Evolutionary conservation across 441 rosid genomes (phyloP).

Genomic region (Croton laevigatus): DNA sequence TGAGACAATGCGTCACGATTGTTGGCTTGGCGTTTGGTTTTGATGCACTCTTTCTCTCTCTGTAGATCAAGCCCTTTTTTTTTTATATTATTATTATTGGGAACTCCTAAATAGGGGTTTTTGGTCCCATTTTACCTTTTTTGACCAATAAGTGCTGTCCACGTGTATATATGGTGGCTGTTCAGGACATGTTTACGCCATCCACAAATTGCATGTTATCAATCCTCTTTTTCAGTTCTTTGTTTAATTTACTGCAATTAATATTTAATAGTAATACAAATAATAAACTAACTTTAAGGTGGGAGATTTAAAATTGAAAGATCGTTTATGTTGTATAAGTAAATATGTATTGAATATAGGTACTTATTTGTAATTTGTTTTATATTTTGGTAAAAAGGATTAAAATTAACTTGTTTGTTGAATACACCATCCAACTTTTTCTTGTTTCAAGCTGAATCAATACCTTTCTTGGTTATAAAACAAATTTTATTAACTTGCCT

Average conservation of each 20-base stretch:
- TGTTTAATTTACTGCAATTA: neutral
- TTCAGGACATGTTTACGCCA: neutral
- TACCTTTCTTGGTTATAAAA: neutral
- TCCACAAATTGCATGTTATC: neutral
- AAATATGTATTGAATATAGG: too few species aligned
- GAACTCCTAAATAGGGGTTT: neutral
- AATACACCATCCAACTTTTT: too few species aligned
- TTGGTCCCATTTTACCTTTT: conserved; percentile 12
- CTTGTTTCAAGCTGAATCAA: neutral
- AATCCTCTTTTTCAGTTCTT: neutral
- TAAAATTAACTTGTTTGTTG: too few species aligned
- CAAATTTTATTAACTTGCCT: neutral
- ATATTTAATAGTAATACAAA: neutral
- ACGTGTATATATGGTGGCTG: neutral
- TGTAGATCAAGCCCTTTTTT: too few species aligned
- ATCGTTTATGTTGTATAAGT: too few species aligned
- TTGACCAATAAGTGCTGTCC: neutral
- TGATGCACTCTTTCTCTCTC: neutral
- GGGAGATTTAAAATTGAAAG: too few species aligned
- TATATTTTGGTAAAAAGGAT: too few species aligned
- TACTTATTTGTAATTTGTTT: too few species aligned
- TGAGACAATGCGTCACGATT: conserved; percentile 42
- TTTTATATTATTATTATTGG: too few species aligned
- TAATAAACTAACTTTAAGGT: neutral
- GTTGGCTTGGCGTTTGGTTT: conserved; percentile 13